Base-by-base conservation (phyloP, 2,329 filamentous ascomycete genomes). In the Penicillium thymicola region DNA sequence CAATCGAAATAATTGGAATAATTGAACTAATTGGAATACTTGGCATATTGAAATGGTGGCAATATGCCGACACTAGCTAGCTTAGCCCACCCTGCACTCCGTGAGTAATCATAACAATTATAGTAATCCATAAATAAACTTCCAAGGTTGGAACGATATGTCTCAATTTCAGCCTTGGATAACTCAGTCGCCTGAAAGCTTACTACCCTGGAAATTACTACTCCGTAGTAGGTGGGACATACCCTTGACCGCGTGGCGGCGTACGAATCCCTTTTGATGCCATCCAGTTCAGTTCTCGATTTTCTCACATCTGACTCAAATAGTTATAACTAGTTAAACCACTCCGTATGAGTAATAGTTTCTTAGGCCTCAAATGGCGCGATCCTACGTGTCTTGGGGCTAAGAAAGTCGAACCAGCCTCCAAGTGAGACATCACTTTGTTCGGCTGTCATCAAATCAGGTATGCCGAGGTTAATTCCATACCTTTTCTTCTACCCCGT, bases 181-280 rank as follows among this genome's bases (percentile, higher is more conserved):
- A 21, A 34, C 48, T 32, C 25, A 37, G 42, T 23, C 5, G 38
- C 30, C 38, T 34, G 11, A 42, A 51, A 44, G 45, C 36, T 56
- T 54, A 37, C 50, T 58, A 32, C 41, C 30, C 9, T 43, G 16
- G 18, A 18, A 25, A 7, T 45, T 43, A 10, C 34, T 16, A 36
- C 14, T 6, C 28, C 10, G 10, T 11, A 30, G 10, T 37, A 32
- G n/a, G 27, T 43, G 34, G 18, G 16, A 27, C n/a, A 40, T 28
- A 25, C 32, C 18, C 54, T 58, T 44, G 54, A 58, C 59, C 58
- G 63, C 58, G 58, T 57, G 52, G 58, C 58, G 48, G 60, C 49
- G 43, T 59, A 65, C 60, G 60, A 59, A 54, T 55, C 51, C 51
- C 32, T 25, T 36, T 54, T 21, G 14, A 37, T 44, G 30, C 36